Conservation (phyloP, 768 basidiomycete species). For the Hemileccinum rubropunctum region DNA sequence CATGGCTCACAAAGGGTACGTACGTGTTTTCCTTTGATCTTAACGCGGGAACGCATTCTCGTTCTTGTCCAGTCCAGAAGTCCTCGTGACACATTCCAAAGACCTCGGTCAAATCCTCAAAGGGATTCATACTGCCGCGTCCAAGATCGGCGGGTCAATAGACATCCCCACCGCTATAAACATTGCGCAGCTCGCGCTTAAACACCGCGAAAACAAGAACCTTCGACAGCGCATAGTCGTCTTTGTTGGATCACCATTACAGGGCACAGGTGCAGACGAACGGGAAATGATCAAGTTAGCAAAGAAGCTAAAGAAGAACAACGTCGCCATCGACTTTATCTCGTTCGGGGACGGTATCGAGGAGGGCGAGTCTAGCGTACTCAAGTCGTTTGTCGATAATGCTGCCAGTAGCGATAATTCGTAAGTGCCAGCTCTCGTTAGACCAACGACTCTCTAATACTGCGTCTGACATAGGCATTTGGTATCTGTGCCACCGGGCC, state of each 20-base stretch:
- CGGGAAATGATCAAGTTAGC: constrained; percentile 84
- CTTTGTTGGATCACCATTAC: constrained; percentile 89
- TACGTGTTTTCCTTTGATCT: constrained; percentile 7
- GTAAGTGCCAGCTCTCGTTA: constrained; percentile 42
- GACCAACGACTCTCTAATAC: neutral
- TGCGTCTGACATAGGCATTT: constrained; percentile 58
- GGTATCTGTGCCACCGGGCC: constrained; percentile 72
- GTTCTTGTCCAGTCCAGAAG: constrained; percentile 67
- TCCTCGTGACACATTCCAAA: constrained; percentile 93
- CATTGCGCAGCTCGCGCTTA: constrained; percentile 93
- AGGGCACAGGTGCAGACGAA: constrained; percentile 66
- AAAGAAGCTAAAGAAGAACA: constrained; percentile 99
- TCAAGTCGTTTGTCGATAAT: constrained; percentile 81
- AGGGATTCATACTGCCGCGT: constrained; percentile 68
- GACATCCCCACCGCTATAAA: constrained; percentile 91
- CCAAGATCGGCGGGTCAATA: constrained; percentile 74
- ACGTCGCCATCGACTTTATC: constrained; percentile 91
- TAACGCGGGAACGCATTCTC: neutral
- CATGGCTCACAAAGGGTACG: constrained; percentile 94
- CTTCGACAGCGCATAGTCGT: constrained; percentile 94
- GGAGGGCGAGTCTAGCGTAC: constrained; percentile 60
- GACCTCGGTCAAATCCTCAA: constrained; percentile 90
- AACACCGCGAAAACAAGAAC: constrained; percentile 98
- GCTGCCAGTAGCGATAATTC: constrained; percentile 82
- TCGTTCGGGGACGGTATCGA: constrained; percentile 89